Conservation (phyloP, 805 yeast genomes). For the Wickerhamomyces bisporus region DNA sequence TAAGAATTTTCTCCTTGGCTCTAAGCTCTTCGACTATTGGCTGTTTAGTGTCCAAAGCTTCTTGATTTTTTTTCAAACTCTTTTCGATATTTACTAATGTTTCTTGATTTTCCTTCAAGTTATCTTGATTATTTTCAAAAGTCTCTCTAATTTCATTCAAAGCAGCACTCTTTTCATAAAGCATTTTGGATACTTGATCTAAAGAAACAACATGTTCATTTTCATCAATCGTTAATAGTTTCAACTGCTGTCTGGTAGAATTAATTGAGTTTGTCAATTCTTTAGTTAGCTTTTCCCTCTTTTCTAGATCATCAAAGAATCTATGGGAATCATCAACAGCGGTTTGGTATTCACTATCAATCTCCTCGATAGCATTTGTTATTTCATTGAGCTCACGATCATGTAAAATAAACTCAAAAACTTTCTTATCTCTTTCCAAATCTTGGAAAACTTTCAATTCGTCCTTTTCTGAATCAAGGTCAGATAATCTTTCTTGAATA, state of each 20-base stretch:
- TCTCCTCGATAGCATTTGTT: constrained; percentile 50
- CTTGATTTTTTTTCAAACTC: constrained; percentile 29
- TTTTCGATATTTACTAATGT: constrained; percentile 19
- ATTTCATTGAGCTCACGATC: constrained; percentile 71
- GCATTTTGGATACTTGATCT: constrained; percentile 40
- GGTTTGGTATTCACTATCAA: constrained; percentile 53
- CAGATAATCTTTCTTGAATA: constrained; percentile 66
- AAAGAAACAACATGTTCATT: constrained; percentile 46
- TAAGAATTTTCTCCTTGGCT: constrained; percentile 35
- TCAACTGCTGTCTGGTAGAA: constrained; percentile 41
- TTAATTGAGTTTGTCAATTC: constrained; percentile 42
- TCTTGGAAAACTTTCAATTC: constrained; percentile 68
- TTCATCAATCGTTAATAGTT: constrained; percentile 51
- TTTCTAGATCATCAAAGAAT: constrained; percentile 51
- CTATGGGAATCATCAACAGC: constrained; percentile 47
- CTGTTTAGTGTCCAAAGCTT: constrained; percentile 28
- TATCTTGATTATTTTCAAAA: constrained; percentile 32
- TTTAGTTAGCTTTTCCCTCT: constrained; percentile 49
- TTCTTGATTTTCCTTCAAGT: constrained; percentile 21
- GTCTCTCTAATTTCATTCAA: constrained; percentile 31
- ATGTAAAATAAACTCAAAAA: constrained; percentile 67
- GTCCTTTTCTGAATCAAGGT: constrained; percentile 73
- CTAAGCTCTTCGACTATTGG: constrained; percentile 39
- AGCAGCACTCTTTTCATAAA: constrained; percentile 46
- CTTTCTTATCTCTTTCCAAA: constrained; percentile 61